These are phyloP conservation scores for Globisporangium spinosum DNA, from an alignment of 352 stramenopile species.

Conservation along the genomic window DNA sequence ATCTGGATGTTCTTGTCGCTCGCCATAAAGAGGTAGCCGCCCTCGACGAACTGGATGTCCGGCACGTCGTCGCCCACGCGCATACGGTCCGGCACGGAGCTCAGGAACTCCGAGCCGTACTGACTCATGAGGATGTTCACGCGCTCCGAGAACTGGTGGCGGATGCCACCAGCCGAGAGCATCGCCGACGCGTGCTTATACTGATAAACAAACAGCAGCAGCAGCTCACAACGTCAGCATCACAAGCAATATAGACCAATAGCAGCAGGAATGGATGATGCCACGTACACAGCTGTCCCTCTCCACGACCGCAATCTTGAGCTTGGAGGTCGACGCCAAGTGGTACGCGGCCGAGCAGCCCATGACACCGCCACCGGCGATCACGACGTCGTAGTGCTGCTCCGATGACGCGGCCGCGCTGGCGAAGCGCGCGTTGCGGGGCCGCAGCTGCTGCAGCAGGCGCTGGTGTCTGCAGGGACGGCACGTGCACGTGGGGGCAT, in stretches of 20 bases:
- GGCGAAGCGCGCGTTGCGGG: slow-evolving; percentile 1
- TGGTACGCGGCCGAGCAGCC: slow-evolving; percentile 87
- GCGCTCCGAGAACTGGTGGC: slow-evolving; percentile 77
- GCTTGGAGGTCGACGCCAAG: slow-evolving; percentile 56
- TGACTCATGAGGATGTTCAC: slow-evolving; percentile 79
- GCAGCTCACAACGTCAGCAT: not conserved
- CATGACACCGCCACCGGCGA: slow-evolving; percentile 79
- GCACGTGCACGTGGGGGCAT: not conserved
- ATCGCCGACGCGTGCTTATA: slow-evolving; percentile 83
- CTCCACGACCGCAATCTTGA: slow-evolving; percentile 76
- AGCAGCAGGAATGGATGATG: not conserved
- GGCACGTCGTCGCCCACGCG: slow-evolving; percentile 56
- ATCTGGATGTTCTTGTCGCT: slow-evolving; percentile 55
- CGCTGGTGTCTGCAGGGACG: not conserved
- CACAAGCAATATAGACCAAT: not conserved
- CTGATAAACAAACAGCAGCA: slow-evolving; percentile 23
- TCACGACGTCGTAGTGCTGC: slow-evolving; percentile 68
- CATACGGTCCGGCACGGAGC: slow-evolving; percentile 41
- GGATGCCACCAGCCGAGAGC: slow-evolving; percentile 73
- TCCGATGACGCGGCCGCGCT: not conserved
- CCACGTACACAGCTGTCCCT: slow-evolving; percentile 44
- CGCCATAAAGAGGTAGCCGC: slow-evolving; percentile 79
- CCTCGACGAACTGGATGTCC: slow-evolving; percentile 77
- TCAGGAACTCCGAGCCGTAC: slow-evolving; percentile 75
- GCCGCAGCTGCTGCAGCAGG: not conserved